Evolutionary conservation across 495 filamentous ascomycete species (phyloP), one percentile per base, ranked within the genome.

Genomic region (Echria macrotheca): DNA sequence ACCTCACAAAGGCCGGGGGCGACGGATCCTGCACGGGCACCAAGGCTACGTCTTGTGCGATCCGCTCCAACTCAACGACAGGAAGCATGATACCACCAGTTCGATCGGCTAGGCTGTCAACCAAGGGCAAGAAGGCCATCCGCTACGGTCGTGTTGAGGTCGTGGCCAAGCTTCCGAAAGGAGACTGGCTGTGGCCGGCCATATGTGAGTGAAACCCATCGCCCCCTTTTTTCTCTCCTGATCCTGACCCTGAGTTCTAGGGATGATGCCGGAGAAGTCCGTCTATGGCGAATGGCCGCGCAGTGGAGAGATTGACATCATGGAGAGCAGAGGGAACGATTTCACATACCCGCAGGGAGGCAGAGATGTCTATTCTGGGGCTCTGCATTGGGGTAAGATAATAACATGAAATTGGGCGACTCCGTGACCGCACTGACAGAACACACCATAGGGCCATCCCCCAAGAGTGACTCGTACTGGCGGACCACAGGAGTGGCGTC

Each of bases 401-500:
- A n/a, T n/a, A 36, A 15, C 4, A 11, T 18, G 2, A 7, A 21
- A 17, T 46, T 17, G 12, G 26, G 17, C 12, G 4, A 5, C 12
- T 49, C 14, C 15, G 6, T 18, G 11, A 40, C 35, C 12, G 32
- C 22, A 11, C 5, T 40, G 19, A 19, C 14, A 21, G 11, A n/a
- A n/a, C n/a, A n/a, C n/a, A n/a, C n/a, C n/a, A 21, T 33, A 50
- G 19, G 15, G 22, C 2, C 7, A 28, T 45, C 4, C 33, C 22
- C 26, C 55, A 58, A 5, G 40, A 40, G 82, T 10, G 51, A 72
- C 18, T 86, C 85, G n/a, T n/a, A n/a, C n/a, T n/a, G n/a, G n/a
- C n/a, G n/a, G n/a, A n/a, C n/a, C n/a, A n/a, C n/a, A n/a, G n/a
- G n/a, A n/a, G n/a, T n/a, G n/a, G n/a, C n/a, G n/a, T n/a, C n/a